These are phyloP conservation scores for Dictyophora rubrovolvata DNA, from an alignment of 768 basidiomycete genomes.

Conservation along the genomic window DNA sequence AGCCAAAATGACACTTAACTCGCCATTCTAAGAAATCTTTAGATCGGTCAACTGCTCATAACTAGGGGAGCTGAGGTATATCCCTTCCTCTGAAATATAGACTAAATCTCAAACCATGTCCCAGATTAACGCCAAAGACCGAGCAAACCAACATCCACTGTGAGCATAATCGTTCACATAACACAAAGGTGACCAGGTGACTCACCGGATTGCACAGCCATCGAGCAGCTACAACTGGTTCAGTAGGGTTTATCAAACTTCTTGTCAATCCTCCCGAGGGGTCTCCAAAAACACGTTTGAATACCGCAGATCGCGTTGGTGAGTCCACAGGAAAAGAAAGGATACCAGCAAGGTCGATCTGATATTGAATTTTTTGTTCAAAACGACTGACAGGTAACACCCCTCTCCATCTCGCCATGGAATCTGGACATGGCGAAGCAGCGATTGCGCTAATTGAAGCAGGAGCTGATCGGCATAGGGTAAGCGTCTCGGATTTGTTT, in stretches of 20 bases:
- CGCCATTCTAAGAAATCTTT: slow-evolving; percentile 14
- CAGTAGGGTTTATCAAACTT: slow-evolving; percentile 77
- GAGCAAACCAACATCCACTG: slow-evolving; percentile 87
- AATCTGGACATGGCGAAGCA: slow-evolving; percentile 86
- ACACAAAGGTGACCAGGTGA: not conserved
- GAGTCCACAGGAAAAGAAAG: slow-evolving; percentile 12
- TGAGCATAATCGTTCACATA: slow-evolving; percentile 27
- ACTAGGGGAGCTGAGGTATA: slow-evolving; percentile 85
- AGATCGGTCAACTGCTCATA: slow-evolving; percentile 86
- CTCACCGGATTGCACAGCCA: slow-evolving; percentile 41
- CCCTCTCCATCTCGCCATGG: slow-evolving; percentile 94
- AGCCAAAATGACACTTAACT: not conserved
- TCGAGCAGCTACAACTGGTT: slow-evolving; percentile 93
- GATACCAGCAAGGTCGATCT: not conserved
- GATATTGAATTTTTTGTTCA: no score
- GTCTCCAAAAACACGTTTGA: slow-evolving; percentile 68
- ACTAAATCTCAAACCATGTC: slow-evolving; percentile 14
- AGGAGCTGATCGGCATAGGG: slow-evolving; percentile 84
- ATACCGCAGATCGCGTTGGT: slow-evolving; percentile 77
- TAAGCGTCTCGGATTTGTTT: slow-evolving; percentile 32
- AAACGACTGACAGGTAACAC: slow-evolving; percentile 86
- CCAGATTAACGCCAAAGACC: slow-evolving; percentile 91
- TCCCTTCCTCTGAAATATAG: slow-evolving; percentile 23
- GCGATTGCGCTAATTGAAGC: slow-evolving; percentile 90
- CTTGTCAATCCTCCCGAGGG: slow-evolving; percentile 78